Conservation (phyloP, 2,329 filamentous ascomycete species). For the Fonsecaea pedrosoi region DNA sequence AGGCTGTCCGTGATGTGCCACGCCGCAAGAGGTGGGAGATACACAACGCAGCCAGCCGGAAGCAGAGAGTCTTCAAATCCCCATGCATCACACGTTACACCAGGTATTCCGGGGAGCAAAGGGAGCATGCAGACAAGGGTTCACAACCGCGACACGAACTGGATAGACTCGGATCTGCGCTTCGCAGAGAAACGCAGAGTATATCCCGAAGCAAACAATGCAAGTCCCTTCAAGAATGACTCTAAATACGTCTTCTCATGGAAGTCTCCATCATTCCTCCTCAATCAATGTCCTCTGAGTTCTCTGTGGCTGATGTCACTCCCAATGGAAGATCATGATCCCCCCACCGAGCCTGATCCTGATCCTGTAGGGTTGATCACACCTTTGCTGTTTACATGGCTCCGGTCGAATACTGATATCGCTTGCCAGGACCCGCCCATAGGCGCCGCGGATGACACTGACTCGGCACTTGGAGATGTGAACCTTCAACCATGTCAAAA, state of each 20-base stretch:
- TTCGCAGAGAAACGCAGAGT: background rate
- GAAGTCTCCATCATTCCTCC: background rate
- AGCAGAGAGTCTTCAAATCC: background rate
- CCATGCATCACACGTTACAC: constrained; percentile 5
- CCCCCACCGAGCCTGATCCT: background rate
- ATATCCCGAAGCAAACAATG: constrained; percentile 10
- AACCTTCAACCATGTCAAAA: constrained; percentile 1
- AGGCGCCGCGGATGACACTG: constrained; percentile 20
- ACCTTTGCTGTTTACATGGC: background rate
- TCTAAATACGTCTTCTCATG: background rate
- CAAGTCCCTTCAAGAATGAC: background rate
- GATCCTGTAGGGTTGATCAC: constrained; percentile 6
- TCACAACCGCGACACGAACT: background rate
- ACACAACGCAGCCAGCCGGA: constrained; percentile 10
- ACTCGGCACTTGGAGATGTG: constrained; percentile 30
- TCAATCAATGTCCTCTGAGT: background rate
- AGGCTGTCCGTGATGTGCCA: background rate
- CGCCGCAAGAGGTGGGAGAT: background rate
- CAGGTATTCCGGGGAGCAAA: background rate
- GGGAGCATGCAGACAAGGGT: background rate
- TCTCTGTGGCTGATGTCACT: constrained; percentile 11
- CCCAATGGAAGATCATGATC: background rate
- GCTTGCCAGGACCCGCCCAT: background rate
- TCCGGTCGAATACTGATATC: constrained; percentile 1
- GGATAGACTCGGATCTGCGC: constrained; percentile 2